Base-by-base conservation (phyloP, 768 basidiomycete genomes). In the Pilatotrama ljubarskyi region DNA sequence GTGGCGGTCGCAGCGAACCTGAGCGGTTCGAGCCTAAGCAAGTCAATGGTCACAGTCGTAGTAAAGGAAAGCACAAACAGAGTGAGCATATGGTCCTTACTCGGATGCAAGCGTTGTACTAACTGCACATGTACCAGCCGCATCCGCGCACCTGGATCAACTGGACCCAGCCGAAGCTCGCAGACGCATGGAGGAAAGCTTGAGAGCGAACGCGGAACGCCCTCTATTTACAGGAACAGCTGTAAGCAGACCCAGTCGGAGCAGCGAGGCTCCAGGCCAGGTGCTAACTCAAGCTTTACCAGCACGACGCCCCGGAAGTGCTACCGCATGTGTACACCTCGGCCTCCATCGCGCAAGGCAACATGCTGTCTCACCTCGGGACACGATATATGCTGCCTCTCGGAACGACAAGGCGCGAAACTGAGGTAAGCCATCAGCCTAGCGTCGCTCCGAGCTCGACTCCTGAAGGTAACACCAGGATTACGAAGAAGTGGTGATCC, bases 311-410 rank as follows among this genome's bases (percentile, higher is more conserved):
- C 3, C 77, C 83, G 2, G 87, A 91, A 69, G 70, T 82, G 37
- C 81, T 92, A 17, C 97, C 97, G 0, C 87, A 98, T 76, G 89
- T 99, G 11, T 99, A 96, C 71, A 86, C 90, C 9, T 85, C 93
- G 5, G 77, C 82, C 22, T 75, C 78, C 3, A 74, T 82, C 44
- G 70, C 72, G 5, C 81, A 87, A 63, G 85, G 89, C 1, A 87
- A 83, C 66, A 75, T 86, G 10, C 72, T 93, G 13, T 90, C 91
- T 1, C 80, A 87, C 64, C 75, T 84, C 57, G 94, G 95, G 10
- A 86, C 80, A 55, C 88, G 87, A 66, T 91, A 93, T 68, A 78
- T 86, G 69, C 73, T 98, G 49, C 97, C 97, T 0, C 61, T 91
- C 1, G 97, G 93, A 1, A 98, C 95, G 2, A 79, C 79, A 18